phyloP scores from a whole-genome alignment of 1,139 yeast species.

The Petasospora rhodanensis region DNA sequence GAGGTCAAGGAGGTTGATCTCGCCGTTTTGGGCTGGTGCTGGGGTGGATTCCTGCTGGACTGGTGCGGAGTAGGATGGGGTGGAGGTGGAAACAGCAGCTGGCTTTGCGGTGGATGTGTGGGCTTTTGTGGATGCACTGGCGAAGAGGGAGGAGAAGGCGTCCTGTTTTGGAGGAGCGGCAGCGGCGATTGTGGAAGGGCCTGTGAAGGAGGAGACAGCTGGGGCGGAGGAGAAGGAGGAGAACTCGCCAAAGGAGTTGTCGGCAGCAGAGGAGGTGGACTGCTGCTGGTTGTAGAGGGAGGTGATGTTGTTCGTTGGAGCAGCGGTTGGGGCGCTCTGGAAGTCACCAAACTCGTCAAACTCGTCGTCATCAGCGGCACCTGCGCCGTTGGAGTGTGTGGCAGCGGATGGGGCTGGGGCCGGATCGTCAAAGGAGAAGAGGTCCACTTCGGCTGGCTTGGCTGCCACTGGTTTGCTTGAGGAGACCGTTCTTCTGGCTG shows the following conservation, averaged over 20 bases:
- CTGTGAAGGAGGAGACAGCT: constrained; percentile 6
- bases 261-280: constrained; percentile 8
- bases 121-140: constrained; percentile 56
- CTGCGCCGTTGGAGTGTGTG: too few species aligned
- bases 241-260: constrained; percentile 25
- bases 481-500: constrained; percentile 12
- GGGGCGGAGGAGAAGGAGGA: constrained; percentile 19
- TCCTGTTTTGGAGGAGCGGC: constrained; percentile 44
- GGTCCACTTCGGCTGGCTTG: constrained; percentile 38
- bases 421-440: constrained; percentile 46
- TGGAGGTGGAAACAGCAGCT: constrained; percentile 4
- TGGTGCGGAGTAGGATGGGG: constrained; percentile 2
- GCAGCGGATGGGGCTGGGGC: constrained; percentile 13
- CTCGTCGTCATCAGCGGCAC: constrained; percentile 40
- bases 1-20: constrained; percentile 12
- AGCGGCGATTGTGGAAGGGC: constrained; percentile 31
- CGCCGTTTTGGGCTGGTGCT: constrained; percentile 7
- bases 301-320: constrained; percentile 16
- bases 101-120: constrained; percentile 11
- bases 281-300: constrained; percentile 19
- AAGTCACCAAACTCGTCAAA: constrained; percentile 88
- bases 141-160: constrained; percentile 80
- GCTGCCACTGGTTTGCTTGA: constrained; percentile 27
- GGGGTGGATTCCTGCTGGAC: too few species aligned
- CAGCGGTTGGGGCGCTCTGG: constrained; percentile 10